These are phyloP conservation scores for Sextonia rubra DNA, from an alignment of 164 flowering plant genomes.

Conservation along the genomic window DNA sequence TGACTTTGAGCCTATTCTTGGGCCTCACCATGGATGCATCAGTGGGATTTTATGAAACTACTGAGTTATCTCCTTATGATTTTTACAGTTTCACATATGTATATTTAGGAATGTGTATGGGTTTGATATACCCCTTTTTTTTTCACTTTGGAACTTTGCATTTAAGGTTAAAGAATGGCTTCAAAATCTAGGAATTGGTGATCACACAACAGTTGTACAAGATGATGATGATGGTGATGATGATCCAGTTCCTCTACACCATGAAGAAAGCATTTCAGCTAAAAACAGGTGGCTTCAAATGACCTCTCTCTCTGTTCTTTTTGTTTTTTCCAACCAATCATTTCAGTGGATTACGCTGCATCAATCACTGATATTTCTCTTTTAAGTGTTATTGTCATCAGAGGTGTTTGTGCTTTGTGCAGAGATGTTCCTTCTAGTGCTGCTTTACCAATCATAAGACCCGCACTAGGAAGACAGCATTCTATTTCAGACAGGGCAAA, in stretches of 20 bases:
- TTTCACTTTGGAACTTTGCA: conserved; percentile 10
- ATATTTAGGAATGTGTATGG: neutral
- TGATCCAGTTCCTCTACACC: conserved; percentile 54
- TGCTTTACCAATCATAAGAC: conserved; percentile 86
- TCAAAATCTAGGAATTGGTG: conserved; percentile 95
- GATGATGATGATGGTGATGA: conserved; percentile 90
- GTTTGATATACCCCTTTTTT: neutral
- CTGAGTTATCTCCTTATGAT: neutral
- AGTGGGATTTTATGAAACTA: too few relatives aligned
- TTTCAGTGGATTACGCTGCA: conserved; percentile 8
- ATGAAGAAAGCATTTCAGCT: conserved; percentile 52
- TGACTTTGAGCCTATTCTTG: too few relatives aligned
- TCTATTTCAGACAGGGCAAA: conserved; percentile 87
- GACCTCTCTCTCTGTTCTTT: neutral
- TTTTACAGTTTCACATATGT: neutral
- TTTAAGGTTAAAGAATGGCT: conserved; percentile 98
- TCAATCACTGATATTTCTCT: neutral
- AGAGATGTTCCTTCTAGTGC: conserved; percentile 99
- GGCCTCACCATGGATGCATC: too few relatives aligned
- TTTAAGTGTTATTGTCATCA: neutral
- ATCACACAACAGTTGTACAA: conserved; percentile 63
- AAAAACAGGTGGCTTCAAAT: conserved; percentile 59
- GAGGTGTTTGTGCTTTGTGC: conserved; percentile 27
- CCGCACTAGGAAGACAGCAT: conserved; percentile 87
- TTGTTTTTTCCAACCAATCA: neutral